phyloP scores from a whole-genome alignment of 345 rosid genomes.

The Bretschneidera sinensis region DNA sequence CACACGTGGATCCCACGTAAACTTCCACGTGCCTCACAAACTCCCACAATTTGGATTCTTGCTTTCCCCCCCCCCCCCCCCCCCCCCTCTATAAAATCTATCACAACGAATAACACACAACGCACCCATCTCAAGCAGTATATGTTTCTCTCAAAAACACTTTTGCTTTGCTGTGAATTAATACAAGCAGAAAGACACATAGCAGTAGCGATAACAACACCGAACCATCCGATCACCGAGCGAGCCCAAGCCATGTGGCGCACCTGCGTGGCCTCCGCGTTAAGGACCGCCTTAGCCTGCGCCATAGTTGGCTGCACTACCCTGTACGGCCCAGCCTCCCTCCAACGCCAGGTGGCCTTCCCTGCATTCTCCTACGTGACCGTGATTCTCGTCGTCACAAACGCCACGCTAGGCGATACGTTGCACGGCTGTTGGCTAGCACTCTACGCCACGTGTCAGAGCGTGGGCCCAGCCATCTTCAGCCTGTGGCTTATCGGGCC shows the following conservation, averaged over 20 bases:
- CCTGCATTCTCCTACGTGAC: slow-evolving; percentile 86
- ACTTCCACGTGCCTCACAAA: no score
- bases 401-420: slow-evolving; percentile 75
- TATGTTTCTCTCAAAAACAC: no score
- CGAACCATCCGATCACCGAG: neutral
- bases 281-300: slow-evolving; percentile 77
- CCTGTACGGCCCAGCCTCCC: slow-evolving; percentile 55
- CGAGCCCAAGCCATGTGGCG: slow-evolving; percentile 57
- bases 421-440: slow-evolving; percentile 70
- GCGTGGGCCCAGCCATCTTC: slow-evolving; percentile 60
- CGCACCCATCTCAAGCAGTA: no score
- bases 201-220: neutral
- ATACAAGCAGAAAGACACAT: no score
- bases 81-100: no score
- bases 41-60: no score
- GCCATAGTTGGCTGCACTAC: slow-evolving; percentile 56
- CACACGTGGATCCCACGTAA: no score
- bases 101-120: no score
- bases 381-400: slow-evolving; percentile 53
- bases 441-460: slow-evolving; percentile 66
- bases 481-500: slow-evolving; percentile 69
- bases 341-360: slow-evolving; percentile 44
- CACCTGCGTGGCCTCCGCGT: slow-evolving; percentile 58
- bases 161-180: no score
- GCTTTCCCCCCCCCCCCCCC: no score